phyloP scores from a whole-genome alignment of 1,284 basidiomycete genomes.

The Irpex rosettiformis region DNA sequence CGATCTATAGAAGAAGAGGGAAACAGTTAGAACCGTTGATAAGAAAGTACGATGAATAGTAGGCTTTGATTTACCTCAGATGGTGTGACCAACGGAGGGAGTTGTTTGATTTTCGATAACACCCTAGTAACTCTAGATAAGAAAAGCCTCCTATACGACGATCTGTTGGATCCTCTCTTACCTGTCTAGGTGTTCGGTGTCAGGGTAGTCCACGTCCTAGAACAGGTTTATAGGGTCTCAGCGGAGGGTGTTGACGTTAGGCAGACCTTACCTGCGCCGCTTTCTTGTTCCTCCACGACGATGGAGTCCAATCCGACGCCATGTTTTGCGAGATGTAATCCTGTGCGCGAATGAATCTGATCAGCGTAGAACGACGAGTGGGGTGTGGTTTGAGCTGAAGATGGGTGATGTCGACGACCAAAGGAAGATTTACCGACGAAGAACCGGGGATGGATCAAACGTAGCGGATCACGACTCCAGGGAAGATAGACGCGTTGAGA shows the following conservation, averaged over 20 bases:
- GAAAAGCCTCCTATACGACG: too few species aligned
- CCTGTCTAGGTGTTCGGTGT: constrained; percentile 44
- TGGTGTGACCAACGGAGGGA: constrained; percentile 88
- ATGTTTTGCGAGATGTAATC: too few species aligned
- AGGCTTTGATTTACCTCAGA: constrained; percentile 61
- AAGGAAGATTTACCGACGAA: too few species aligned
- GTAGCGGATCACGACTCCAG: too few species aligned
- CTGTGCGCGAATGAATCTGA: too few species aligned
- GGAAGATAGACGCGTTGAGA: too few species aligned
- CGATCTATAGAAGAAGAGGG: constrained; percentile 62
- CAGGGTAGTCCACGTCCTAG: constrained; percentile 54
- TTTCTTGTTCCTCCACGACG: constrained; percentile 61
- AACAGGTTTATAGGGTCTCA: neutral
- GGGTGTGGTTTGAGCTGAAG: too few species aligned
- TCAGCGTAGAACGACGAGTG: too few species aligned
- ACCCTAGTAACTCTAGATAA: constrained; percentile 45
- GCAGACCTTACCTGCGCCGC: constrained; percentile 59
- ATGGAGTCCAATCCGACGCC: constrained; percentile 40
- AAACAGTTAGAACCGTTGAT: too few species aligned
- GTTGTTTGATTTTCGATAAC: constrained; percentile 64
- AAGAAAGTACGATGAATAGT: neutral
- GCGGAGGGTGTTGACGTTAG: too few species aligned
- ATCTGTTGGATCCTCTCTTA: constrained; percentile 20
- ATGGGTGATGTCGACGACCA: too few species aligned
- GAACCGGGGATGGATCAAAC: too few species aligned